These are phyloP conservation scores for Heliosperma pusillum DNA, from an alignment of 148 eudicot species.

Conservation along the genomic window DNA sequence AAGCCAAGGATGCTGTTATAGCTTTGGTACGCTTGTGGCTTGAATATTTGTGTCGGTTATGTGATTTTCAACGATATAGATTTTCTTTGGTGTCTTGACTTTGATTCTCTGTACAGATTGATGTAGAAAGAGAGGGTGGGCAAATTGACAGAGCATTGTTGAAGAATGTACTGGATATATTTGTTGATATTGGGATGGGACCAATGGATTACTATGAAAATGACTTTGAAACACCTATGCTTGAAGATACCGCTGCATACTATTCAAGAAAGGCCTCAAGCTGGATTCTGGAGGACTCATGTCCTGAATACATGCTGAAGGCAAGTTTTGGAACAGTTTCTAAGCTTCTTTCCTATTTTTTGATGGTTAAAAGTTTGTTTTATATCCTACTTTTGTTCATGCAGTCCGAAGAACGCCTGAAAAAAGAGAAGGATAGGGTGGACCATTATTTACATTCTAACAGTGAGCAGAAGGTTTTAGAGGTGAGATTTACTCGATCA, in stretches of 20 bases:
- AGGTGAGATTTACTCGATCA: slow-evolving; percentile 42
- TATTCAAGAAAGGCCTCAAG: slow-evolving; percentile 81
- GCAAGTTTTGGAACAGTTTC: slow-evolving; percentile 25
- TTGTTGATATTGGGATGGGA: slow-evolving; percentile 87
- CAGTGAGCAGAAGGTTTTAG: slow-evolving; percentile 80
- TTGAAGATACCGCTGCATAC: slow-evolving; percentile 67
- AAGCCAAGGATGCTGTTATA: slow-evolving; percentile 78
- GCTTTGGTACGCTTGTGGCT: slow-evolving; percentile 50
- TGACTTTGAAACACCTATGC: slow-evolving; percentile 78
- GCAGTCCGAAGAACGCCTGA: slow-evolving; percentile 87
- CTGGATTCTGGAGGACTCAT: slow-evolving; percentile 85
- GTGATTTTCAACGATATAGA: slow-evolving; percentile 1
- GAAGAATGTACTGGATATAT: slow-evolving; percentile 85
- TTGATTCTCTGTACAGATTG: slow-evolving; percentile 47
- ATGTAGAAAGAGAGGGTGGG: slow-evolving; percentile 86
- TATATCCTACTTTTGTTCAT: slow-evolving; percentile 4
- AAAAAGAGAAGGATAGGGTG: slow-evolving; percentile 84
- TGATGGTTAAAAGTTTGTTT: not conserved
- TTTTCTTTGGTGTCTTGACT: not conserved
- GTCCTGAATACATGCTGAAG: slow-evolving; percentile 89
- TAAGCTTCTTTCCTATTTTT: not conserved
- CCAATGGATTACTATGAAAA: slow-evolving; percentile 66
- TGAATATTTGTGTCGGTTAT: not conserved
- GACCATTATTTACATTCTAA: slow-evolving; percentile 74
- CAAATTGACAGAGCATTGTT: slow-evolving; percentile 76